Evolutionary conservation across 805 yeast species (phyloP), one percentile per base, ranked within the genome.

Genomic region (Nakazawaea holstii): DNA sequence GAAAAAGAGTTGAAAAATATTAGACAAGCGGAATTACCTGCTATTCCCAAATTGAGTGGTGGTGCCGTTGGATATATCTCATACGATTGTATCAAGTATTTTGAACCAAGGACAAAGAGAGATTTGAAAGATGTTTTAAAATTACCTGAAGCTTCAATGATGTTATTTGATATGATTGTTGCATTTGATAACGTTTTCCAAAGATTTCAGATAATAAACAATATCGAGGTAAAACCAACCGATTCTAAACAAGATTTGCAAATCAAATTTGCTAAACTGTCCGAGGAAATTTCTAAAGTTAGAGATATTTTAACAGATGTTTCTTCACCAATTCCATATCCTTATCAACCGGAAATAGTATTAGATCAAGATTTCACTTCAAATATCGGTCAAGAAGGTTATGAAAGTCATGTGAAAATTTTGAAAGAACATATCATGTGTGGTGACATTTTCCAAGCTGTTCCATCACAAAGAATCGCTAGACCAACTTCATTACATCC

Each of bases 381-480:
- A 8, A 94, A 94, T 64, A 80, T 92, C 53, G 99, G 98, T 41
- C 87, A 89, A 68, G 87, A 82, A 49, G 99, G 99, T 43, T 94
- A 94, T 64, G 96, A 94, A 67, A 58, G 58, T 29, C 95, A 88
- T 64, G 99, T 94, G 35, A 64, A 70, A 10, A 73, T 66, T 11
- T 75, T 94, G 59, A 90, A 90, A 60, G 67, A 78, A 37, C 97
- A 92, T 60, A 94, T 94, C 57, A 67, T 82, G 57, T 79, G 80
- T 55, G 99, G 99, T 50, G 98, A 94, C 60, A 88, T 94, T 49
- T 87, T 94, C 68, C 99, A 94, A 67, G 97, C 96, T 1, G 99
- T 94, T 24, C 99, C 99, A 6, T 91, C 97, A 1, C 99, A 94
- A 72, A 78, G 99, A 61, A 90, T 94, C 27, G 88, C 95, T 5